A percentile compares a stretch with the other conserved stretches of the same genome.
Evolutionary conservation across 768 basidiomycete genomes (phyloP).

Genomic region (Tylopilus intermedius): DNA sequence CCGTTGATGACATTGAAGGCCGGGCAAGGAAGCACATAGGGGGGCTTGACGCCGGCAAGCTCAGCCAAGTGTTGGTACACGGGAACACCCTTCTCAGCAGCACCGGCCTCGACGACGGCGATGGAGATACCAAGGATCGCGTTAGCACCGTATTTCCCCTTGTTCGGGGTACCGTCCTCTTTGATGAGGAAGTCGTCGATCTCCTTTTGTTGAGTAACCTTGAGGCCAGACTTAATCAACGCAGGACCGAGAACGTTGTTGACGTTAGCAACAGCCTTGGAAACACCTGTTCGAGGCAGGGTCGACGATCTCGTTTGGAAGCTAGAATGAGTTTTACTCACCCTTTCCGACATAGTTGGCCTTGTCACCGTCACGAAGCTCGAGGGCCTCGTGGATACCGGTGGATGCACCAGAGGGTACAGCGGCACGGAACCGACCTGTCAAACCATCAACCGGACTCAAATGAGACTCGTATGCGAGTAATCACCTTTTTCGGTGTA

Average conservation of each 20-base stretch:
- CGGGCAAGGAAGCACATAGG: slow-evolving; percentile 87
- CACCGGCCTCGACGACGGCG: slow-evolving; percentile 89
- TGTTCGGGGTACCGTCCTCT: slow-evolving; percentile 95
- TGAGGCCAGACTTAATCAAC: slow-evolving; percentile 77
- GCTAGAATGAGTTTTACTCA: slow-evolving; percentile 28
- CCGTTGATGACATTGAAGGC: slow-evolving; percentile 99
- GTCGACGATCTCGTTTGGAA: neutral
- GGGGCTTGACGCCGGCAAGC: slow-evolving; percentile 91
- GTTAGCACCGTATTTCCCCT: slow-evolving; percentile 98
- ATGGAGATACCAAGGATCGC: slow-evolving; percentile 99
- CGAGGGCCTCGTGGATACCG: slow-evolving; percentile 96
- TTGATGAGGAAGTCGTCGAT: slow-evolving; percentile 98
- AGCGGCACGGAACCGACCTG: slow-evolving; percentile 88
- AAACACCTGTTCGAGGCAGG: slow-evolving; percentile 57
- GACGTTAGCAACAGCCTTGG: slow-evolving; percentile 91
- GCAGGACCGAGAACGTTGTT: slow-evolving; percentile 87
- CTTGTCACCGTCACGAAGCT: slow-evolving; percentile 97
- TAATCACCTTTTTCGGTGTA: slow-evolving; percentile 76
- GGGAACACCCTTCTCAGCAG: slow-evolving; percentile 91
- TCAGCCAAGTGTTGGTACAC: slow-evolving; percentile 96
- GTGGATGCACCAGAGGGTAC: slow-evolving; percentile 99
- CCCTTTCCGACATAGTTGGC: slow-evolving; percentile 93
- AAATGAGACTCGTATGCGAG: neutral
- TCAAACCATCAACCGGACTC: slow-evolving; percentile 14
- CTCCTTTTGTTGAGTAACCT: slow-evolving; percentile 88